Evolutionary conservation across 2,329 filamentous ascomycete species (phyloP).

Genomic region (Chaetothyriales sp.): DNA sequence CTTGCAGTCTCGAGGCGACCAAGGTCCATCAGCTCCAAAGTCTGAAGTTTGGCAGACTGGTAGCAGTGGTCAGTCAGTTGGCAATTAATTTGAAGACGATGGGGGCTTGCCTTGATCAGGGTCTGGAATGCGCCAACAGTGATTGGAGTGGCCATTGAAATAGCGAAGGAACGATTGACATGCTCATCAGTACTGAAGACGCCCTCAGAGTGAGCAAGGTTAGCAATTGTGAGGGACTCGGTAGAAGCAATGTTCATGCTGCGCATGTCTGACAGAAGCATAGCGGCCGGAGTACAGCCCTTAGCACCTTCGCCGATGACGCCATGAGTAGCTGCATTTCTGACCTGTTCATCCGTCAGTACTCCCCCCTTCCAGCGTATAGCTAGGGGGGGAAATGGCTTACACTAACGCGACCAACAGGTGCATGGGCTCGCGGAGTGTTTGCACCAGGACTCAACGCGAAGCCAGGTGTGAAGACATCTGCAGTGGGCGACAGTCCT

Average conservation of each 20-base stretch:
- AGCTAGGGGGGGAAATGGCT: background rate
- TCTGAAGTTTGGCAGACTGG: slow-evolving; percentile 17
- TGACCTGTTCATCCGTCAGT: background rate
- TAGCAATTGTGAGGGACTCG: background rate
- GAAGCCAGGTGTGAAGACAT: slow-evolving; percentile 12
- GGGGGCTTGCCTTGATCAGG: slow-evolving; percentile 2
- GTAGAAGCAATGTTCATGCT: background rate
- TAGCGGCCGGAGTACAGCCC: background rate
- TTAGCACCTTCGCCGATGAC: background rate
- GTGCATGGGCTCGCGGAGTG: background rate
- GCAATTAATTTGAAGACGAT: background rate
- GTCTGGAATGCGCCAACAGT: slow-evolving; percentile 1
- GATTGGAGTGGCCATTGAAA: slow-evolving; percentile 2
- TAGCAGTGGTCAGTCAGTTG: background rate
- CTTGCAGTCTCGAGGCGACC: slow-evolving; percentile 25
- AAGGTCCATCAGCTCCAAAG: slow-evolving; percentile 27
- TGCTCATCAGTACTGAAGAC: slow-evolving; percentile 14
- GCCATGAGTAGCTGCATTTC: background rate
- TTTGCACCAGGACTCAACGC: background rate
- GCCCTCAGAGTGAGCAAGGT: slow-evolving; percentile 7
- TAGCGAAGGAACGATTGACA: slow-evolving; percentile 11
- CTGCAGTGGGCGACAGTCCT: slow-evolving; percentile 15
- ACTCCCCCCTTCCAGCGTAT: background rate
- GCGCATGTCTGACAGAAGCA: background rate
- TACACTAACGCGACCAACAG: background rate